phyloP scores from a whole-genome alignment of 1,284 basidiomycete genomes.

The Wallemia mellicola region DNA sequence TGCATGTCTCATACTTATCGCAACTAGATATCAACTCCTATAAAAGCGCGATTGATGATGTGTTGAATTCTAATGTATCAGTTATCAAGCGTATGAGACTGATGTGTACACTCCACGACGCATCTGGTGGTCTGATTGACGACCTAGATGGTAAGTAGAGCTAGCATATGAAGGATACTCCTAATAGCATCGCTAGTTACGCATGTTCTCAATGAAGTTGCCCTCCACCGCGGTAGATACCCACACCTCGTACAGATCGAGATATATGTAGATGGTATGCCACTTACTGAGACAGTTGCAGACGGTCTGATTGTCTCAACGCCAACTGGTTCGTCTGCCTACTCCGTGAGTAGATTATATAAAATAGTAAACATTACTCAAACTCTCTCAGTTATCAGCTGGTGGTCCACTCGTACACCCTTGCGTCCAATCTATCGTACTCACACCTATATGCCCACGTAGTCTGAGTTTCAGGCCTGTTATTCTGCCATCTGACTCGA shows the following conservation, averaged over 20 bases:
- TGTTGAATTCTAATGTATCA: constrained; percentile 32
- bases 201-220: constrained; percentile 95
- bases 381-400: constrained; percentile 30
- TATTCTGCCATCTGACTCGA: constrained; percentile 53
- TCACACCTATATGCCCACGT: constrained; percentile 83
- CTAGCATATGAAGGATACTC: constrained; percentile 4
- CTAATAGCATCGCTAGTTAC: constrained; percentile 24
- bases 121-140: constrained; percentile 26
- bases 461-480: constrained; percentile 76
- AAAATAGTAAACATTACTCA: neutral
- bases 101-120: constrained; percentile 41
- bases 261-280: constrained; percentile 78
- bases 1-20: constrained; percentile 4
- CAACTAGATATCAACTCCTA: constrained; percentile 43
- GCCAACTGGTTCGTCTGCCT: constrained; percentile 87
- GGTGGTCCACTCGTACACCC: constrained; percentile 93
- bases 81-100: constrained; percentile 65
- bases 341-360: constrained; percentile 22
- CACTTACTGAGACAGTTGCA: constrained; percentile 78
- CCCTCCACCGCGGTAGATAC: constrained; percentile 64
- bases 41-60: constrained; percentile 40
- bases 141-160: constrained; percentile 6
- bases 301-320: constrained; percentile 86
- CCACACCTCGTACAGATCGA: constrained; percentile 84
- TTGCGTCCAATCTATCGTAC: constrained; percentile 54